phyloP scores from a whole-genome alignment of 2,329 filamentous ascomycete species.

The Pseudopithomyces chartarum region DNA sequence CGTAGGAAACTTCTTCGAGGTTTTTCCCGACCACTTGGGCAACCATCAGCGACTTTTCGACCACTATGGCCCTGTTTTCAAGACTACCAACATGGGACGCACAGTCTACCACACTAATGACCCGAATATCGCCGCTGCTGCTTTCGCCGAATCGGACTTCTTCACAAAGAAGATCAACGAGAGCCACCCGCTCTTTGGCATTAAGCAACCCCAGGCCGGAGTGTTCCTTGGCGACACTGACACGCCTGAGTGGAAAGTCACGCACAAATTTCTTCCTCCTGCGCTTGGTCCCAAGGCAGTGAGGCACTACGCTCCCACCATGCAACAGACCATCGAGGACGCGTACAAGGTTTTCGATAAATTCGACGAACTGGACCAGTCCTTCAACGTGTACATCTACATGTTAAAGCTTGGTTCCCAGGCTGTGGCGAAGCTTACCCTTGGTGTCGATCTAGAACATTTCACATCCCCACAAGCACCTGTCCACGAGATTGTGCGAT shows the following conservation, averaged over 20 bases:
- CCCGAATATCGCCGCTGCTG: slow-evolving; percentile 38
- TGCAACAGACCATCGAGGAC: slow-evolving; percentile 61
- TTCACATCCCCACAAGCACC: slow-evolving; percentile 52
- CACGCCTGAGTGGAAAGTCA: slow-evolving; percentile 55
- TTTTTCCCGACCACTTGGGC: slow-evolving; percentile 50
- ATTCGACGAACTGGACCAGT: slow-evolving; percentile 53
- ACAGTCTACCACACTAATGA: slow-evolving; percentile 45
- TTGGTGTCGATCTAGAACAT: slow-evolving; percentile 53
- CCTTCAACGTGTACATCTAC: slow-evolving; percentile 57
- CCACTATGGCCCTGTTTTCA: slow-evolving; percentile 44
- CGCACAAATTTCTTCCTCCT: slow-evolving; percentile 67
- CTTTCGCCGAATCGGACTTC: slow-evolving; percentile 42
- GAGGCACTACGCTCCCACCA: slow-evolving; percentile 63
- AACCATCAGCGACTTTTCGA: slow-evolving; percentile 50
- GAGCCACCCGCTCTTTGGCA: slow-evolving; percentile 36
- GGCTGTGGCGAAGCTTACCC: slow-evolving; percentile 51
- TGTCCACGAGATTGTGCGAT: slow-evolving; percentile 57
- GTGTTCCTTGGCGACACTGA: slow-evolving; percentile 54
- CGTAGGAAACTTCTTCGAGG: slow-evolving; percentile 45
- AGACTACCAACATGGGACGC: slow-evolving; percentile 45
- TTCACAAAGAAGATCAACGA: slow-evolving; percentile 50
- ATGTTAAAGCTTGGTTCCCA: slow-evolving; percentile 56
- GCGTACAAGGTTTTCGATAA: slow-evolving; percentile 55
- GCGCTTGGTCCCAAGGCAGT: slow-evolving; percentile 65
- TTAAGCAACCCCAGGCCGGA: slow-evolving; percentile 36